Percentiles rank a stretch among this genome's conserved stretches.
Evolutionary conservation across 2,329 filamentous ascomycete species (phyloP).

Genomic region (Onygenales sp.): DNA sequence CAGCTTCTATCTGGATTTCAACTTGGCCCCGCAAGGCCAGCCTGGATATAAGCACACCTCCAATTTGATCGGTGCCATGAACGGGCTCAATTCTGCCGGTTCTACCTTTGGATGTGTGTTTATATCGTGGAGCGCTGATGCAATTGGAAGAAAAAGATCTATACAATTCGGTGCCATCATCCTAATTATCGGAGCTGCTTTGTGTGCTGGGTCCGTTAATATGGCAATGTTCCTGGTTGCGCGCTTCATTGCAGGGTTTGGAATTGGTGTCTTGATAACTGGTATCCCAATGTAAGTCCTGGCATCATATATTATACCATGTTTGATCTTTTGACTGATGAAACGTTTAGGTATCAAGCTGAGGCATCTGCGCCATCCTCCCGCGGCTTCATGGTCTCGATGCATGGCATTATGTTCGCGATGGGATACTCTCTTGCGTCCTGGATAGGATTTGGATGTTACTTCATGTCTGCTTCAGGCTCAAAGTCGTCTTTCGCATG

Average conservation of each 20-base stretch:
- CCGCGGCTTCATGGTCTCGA: slow-evolving; percentile 31
- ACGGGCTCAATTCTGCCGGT: slow-evolving; percentile 38
- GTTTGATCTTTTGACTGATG: neutral
- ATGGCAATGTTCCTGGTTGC: slow-evolving; percentile 9
- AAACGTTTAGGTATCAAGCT: slow-evolving; percentile 20
- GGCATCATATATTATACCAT: neutral
- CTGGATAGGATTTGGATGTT: slow-evolving; percentile 35
- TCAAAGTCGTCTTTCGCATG: slow-evolving; percentile 31
- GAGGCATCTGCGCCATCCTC: slow-evolving; percentile 31
- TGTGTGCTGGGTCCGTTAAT: slow-evolving; percentile 25
- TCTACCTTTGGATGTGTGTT: slow-evolving; percentile 27
- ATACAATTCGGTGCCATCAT: slow-evolving; percentile 29
- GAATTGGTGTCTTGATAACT: slow-evolving; percentile 8
- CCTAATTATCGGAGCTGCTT: slow-evolving; percentile 29
- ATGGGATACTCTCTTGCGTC: slow-evolving; percentile 31
- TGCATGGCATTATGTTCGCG: slow-evolving; percentile 34
- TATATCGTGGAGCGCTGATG: slow-evolving; percentile 32
- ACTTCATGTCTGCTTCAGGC: slow-evolving; percentile 24
- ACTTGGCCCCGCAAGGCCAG: slow-evolving; percentile 27
- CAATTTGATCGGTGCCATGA: slow-evolving; percentile 35
- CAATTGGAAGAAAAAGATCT: slow-evolving; percentile 27
- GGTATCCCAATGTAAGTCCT: slow-evolving; percentile 8
- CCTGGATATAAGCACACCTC: slow-evolving; percentile 34
- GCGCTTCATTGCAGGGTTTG: slow-evolving; percentile 8
- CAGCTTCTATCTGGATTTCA: slow-evolving; percentile 35